phyloP scores from a whole-genome alignment of 768 basidiomycete genomes.

The Boletellus sp. region DNA sequence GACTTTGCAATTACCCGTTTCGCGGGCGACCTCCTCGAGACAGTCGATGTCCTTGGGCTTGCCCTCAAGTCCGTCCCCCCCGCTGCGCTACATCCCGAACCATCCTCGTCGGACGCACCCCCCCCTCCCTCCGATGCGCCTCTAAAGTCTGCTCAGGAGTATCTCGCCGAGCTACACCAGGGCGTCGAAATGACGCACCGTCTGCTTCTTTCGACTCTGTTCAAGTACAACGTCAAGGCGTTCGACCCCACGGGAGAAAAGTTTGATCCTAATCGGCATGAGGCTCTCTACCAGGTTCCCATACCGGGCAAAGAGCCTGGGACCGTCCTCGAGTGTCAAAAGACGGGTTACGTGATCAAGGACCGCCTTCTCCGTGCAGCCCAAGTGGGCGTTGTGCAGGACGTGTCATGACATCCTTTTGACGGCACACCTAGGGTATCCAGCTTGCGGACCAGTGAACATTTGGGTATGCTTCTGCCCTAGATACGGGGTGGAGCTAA shows the following conservation, averaged over 20 bases:
- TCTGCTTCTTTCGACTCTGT: conserved; percentile 82
- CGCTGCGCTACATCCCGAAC: conserved; percentile 37
- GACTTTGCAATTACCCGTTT: conserved; percentile 93
- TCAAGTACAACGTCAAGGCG: conserved; percentile 86
- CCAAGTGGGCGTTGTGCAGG: conserved; percentile 93
- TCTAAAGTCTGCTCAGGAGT: conserved; percentile 51
- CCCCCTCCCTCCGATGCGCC: conserved; percentile 31
- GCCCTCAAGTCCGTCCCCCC: conserved; percentile 77
- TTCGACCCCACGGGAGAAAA: conserved; percentile 90
- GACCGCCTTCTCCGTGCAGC: conserved; percentile 90
- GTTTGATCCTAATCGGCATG: conserved; percentile 94
- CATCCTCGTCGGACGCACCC: conserved; percentile 25
- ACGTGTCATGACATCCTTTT: conserved; percentile 36
- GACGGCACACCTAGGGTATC: not conserved
- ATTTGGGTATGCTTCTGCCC: conserved; percentile 15
- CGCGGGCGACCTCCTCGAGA: conserved; percentile 84
- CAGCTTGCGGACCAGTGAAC: conserved; percentile 1
- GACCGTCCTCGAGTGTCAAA: conserved; percentile 86
- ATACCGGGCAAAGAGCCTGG: conserved; percentile 88
- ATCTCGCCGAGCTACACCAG: conserved; percentile 69
- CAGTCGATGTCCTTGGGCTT: conserved; percentile 83
- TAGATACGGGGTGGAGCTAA: conserved; percentile 29
- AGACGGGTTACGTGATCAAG: conserved; percentile 91
- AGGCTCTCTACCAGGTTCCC: conserved; percentile 92
- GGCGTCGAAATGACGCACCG: conserved; percentile 94